Conservation (phyloP, 441 rosid species). For the Gossypium trilobum region DNA sequence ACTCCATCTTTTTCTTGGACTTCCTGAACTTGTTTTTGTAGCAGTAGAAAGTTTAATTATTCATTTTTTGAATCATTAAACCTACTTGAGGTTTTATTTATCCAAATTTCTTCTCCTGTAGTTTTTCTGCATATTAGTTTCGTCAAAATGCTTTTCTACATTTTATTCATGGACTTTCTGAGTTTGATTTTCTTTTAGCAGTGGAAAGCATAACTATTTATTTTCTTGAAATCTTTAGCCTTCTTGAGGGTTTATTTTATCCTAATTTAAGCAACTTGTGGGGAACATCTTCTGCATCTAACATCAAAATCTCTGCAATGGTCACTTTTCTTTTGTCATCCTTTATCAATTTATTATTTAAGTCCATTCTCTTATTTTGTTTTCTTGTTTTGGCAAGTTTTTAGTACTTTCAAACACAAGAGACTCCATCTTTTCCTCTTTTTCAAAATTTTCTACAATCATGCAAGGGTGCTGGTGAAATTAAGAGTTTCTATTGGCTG, state of each 20-base stretch:
- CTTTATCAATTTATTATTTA: not conserved
- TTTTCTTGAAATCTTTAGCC: not conserved
- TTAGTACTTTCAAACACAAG: not conserved
- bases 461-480: not conserved
- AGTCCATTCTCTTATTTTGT: not conserved
- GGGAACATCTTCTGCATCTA: not conserved
- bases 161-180: not conserved
- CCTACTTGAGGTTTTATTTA: not conserved
- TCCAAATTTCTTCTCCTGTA: not conserved
- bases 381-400: not conserved
- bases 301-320: not conserved
- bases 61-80: not conserved
- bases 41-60: not conserved
- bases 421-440: not conserved
- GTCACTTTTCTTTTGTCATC: not conserved
- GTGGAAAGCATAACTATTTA: not conserved
- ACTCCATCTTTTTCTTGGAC: not conserved
- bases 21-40: not conserved
- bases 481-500: not conserved
- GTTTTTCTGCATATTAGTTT: not conserved
- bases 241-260: not conserved
- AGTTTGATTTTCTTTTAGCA: not conserved
- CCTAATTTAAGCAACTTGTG: conserved; percentile 2
- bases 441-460: not conserved
- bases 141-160: not conserved